Base-by-base conservation (phyloP, 2,329 filamentous ascomycete genomes). In the Cadophora luteo-olivacea region DNA sequence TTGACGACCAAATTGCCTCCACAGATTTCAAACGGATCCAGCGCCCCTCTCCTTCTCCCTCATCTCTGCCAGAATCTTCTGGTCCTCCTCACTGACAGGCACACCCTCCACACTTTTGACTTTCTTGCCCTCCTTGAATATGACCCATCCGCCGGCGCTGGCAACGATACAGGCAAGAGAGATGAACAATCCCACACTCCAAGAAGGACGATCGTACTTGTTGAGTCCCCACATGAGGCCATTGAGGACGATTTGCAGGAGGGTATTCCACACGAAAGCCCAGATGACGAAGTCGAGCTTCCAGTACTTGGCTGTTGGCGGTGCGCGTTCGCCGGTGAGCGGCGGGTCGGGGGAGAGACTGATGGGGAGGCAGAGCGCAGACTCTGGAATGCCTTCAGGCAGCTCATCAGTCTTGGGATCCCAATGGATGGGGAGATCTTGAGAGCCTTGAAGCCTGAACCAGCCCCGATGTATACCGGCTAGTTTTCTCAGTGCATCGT, bases 221-320 rank as follows among this genome's bases (percentile, higher is more conserved):
- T 92, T 91, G 80, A 91, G 84, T 1, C 87, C 89, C 91, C 92
- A 96, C 92, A 97, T 96, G 80, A 93, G 90, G 4, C 86, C 89
- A n/a, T 88, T 90, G 3, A 97, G 83, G 14, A 87, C 84, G 52
- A 84, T 84, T 77, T 97, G 93, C 57, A 95, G 84, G 60, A 93
- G 84, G 0, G 92, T 95, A 76, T 97, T 96, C 81, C 83, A 84
- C 4, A 93, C 84, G 79, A 92, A 93, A 75, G 89, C 85, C 89
- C 90, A 93, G 36, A 96, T 84, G 38, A 94, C 87, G 63, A 91
- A 87, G 72, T 94, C 91, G 77, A 96, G 81, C 79, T 91, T 93
- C 91, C 92, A 94, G 9, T 85, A 74, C 19, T 61, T 61, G 48
- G 80, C 80, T 0, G 91, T 92, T 1, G 90, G 84, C 2, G 85